Base-by-base conservation (phyloP, 345 rosid genomes). In the Passiflora organensis region DNA sequence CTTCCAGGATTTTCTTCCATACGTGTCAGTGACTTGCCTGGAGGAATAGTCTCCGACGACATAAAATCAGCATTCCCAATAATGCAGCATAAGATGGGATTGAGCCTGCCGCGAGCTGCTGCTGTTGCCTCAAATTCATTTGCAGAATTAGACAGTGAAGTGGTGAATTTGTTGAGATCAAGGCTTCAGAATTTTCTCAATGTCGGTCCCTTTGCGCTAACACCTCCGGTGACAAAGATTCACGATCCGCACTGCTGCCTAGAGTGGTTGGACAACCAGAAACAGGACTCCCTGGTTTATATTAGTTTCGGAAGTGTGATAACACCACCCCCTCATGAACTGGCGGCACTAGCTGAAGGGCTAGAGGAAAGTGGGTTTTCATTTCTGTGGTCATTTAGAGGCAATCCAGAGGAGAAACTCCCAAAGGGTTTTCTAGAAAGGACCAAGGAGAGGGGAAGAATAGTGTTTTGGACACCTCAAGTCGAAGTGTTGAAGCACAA, bases 401-500 rank as follows among this genome's bases (percentile, higher is more conserved):
- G 41, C 17, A 34, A 60, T 20, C 39, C 56, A 0, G 54, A 43
- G 13, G 66, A 32, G 15, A 46, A 55, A 22, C 62, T 82, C 51
- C 80, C 84, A 16, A 36, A 64, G 28, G 80, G 72, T 46, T 80
- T 78, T 49, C 1, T 70, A 8, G 86, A 80, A 21, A 69, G 37
- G 58, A 49, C 76, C 1, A 73, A 62, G 5, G 56, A 46, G 42
- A 72, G 62, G 41, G 74, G 85, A 28, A 72, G 67, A 55, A 42
- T 86, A 13, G 80, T 85, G 39, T 68, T 85, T 12, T 74, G 91
- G 91, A 69, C 82, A 3, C 95, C 91, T 2, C 96, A 89, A 49
- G 3, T 19, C 1, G 34, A 75, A 28, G 63, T 85, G 14, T 55
- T 85, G 39, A 57, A 22, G 13, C 84, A 89, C 67, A 32, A 54